Conservation (phyloP, 2,329 filamentous ascomycete species). For the Aspergillus novoparasiticus region DNA sequence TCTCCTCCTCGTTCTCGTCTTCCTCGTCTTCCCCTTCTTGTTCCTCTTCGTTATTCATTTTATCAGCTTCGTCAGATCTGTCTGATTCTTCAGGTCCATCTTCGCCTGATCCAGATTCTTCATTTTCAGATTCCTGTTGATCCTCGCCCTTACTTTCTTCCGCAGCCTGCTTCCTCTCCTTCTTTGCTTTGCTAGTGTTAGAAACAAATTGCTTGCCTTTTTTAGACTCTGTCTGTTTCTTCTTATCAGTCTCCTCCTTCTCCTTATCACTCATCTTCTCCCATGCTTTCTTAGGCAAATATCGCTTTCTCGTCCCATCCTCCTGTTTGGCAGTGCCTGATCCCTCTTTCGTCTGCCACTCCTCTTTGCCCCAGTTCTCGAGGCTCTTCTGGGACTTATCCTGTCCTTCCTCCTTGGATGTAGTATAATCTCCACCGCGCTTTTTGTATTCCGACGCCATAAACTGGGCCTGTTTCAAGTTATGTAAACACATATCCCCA, state of each 20-base stretch:
- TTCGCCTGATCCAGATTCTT: conserved; percentile 1
- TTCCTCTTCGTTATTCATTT: background rate
- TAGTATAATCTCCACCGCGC: conserved; percentile 50
- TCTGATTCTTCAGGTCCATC: background rate
- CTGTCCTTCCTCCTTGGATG: conserved; percentile 43
- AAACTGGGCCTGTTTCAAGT: conserved; percentile 43
- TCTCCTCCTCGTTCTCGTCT: background rate
- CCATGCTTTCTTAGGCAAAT: conserved; percentile 53
- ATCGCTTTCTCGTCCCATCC: conserved; percentile 48
- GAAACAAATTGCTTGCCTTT: conserved; percentile 48
- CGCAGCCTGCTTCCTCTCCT: conserved; percentile 41
- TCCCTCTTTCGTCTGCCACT: conserved; percentile 55
- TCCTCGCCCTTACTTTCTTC: conserved; percentile 29
- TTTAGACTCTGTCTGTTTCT: conserved; percentile 32
- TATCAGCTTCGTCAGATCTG: background rate
- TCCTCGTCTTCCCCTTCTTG: background rate
- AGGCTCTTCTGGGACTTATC: conserved; percentile 49
- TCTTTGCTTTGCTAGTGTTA: conserved; percentile 48
- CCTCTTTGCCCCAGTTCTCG: conserved; percentile 50
- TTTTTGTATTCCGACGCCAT: conserved; percentile 53
- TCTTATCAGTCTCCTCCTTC: conserved; percentile 52
- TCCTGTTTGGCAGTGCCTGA: conserved; percentile 47
- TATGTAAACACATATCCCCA: background rate
- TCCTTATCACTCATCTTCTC: conserved; percentile 50
- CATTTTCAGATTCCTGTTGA: conserved; percentile 13